phyloP scores from a whole-genome alignment of 306 rosid species.

The Glycine latifolia region DNA sequence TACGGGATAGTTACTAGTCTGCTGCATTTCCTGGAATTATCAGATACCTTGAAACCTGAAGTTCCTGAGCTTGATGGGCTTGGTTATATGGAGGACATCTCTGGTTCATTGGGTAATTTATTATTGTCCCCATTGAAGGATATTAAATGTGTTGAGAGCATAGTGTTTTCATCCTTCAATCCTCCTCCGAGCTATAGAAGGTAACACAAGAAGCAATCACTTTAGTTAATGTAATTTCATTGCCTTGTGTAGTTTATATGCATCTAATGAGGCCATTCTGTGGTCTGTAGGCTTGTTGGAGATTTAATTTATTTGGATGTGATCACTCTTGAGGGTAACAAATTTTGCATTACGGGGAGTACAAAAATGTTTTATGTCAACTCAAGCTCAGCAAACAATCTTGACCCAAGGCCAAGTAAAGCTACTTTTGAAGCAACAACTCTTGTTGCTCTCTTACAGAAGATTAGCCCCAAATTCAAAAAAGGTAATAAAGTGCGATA shows the following conservation, averaged over 20 bases:
- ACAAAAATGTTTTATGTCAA: conserved; percentile 84
- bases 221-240: conserved; percentile 25
- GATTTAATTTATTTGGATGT: conserved; percentile 98
- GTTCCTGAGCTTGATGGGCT: conserved; percentile 89
- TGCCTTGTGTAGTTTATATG: conserved; percentile 17
- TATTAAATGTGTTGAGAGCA: conserved; percentile 83
- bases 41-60: conserved; percentile 70
- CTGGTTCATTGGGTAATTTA: conserved; percentile 89
- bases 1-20: conserved; percentile 29
- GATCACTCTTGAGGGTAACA: conserved; percentile 82
- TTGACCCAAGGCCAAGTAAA: conserved; percentile 86
- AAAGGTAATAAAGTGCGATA: conserved; percentile 64
- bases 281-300: conserved; percentile 82
- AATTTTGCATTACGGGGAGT: conserved; percentile 86
- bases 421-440: conserved; percentile 80
- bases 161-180: conserved; percentile 95
- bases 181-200: conserved; percentile 98
- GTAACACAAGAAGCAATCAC: conserved; percentile 50
- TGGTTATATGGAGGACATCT: conserved; percentile 92
- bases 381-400: conserved; percentile 73
- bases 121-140: conserved; percentile 74
- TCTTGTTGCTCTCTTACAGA: conserved; percentile 86
- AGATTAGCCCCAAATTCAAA: conserved; percentile 88
- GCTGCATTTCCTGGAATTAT: conserved; percentile 49
- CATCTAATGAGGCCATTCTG: conserved; percentile 33